Evolutionary conservation across 352 stramenopile species (phyloP).

Genomic region (Phytopythium mirpurense): DNA sequence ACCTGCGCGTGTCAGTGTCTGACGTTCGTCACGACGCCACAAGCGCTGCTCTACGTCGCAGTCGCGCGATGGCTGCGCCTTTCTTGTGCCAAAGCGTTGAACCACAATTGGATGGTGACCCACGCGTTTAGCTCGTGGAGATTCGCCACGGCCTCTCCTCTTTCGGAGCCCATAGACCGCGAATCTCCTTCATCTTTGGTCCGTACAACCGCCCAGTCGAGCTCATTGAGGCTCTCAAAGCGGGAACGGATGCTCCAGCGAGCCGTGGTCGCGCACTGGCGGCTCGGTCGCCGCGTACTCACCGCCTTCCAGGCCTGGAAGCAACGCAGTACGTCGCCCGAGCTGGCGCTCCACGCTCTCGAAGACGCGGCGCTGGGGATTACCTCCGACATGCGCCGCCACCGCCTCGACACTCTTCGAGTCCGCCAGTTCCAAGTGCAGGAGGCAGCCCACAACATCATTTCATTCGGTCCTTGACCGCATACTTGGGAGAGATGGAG

Average conservation of each 20-base stretch:
- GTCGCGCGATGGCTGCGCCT: slow-evolving; percentile 28
- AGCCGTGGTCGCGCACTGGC: slow-evolving; percentile 29
- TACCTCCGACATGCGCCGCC: slow-evolving; percentile 21
- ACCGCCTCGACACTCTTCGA: slow-evolving; percentile 20
- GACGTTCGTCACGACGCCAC: slow-evolving; percentile 7
- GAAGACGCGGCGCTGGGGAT: slow-evolving; percentile 24
- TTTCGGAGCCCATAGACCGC: not conserved
- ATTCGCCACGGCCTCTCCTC: not conserved
- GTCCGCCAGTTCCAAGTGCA: slow-evolving; percentile 25
- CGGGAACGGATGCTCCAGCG: not conserved
- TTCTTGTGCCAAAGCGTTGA: not conserved
- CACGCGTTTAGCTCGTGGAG: not conserved
- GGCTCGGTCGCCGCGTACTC: slow-evolving; percentile 18
- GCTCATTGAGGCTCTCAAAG: too few species aligned
- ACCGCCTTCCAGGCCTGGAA: slow-evolving; percentile 35
- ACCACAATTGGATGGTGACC: not conserved
- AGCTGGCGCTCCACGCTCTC: slow-evolving; percentile 20
- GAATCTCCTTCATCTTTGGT: not conserved
- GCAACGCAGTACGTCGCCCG: slow-evolving; percentile 10
- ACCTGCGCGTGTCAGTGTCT: slow-evolving; percentile 21
- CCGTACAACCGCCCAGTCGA: too few species aligned
- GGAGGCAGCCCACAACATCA: too few species aligned
- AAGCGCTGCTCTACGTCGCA: slow-evolving; percentile 17
- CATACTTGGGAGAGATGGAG: too few species aligned
- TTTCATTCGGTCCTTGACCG: too few species aligned